Conservation (phyloP, 768 basidiomycete species). For the Lactarius sp. region DNA sequence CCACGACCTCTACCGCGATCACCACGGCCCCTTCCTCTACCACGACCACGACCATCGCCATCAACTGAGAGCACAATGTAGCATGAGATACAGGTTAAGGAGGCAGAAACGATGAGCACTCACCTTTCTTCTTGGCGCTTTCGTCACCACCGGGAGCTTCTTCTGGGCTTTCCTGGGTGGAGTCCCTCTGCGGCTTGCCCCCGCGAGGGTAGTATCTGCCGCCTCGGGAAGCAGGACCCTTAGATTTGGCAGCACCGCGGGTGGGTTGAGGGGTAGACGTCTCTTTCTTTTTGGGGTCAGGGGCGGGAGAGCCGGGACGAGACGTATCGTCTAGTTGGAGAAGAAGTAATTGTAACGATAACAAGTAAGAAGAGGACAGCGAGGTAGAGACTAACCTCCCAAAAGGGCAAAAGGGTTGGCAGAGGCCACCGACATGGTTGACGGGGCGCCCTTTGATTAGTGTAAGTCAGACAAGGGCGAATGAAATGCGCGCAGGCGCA, state of each 20-base stretch:
- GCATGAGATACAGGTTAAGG: constrained; percentile 11
- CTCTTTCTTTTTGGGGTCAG: constrained; percentile 33
- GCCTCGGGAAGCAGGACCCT: constrained; percentile 57
- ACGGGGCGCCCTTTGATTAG: constrained; percentile 51
- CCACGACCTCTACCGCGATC: constrained; percentile 57
- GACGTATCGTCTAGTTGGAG: constrained; percentile 43
- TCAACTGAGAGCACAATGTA: constrained; percentile 31
- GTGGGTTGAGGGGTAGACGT: constrained; percentile 34
- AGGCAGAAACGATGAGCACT: constrained; percentile 15
- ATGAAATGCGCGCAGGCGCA: constrained; percentile 4
- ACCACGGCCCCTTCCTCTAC: constrained; percentile 47
- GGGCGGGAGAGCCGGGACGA: constrained; percentile 40
- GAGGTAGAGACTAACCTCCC: constrained; percentile 50
- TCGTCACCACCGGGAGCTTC: constrained; percentile 36
- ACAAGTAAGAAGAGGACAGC: not conserved
- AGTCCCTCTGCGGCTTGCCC: constrained; percentile 41
- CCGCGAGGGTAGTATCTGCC: constrained; percentile 71
- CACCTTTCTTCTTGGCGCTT: constrained; percentile 33
- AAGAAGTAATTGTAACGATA: constrained; percentile 1
- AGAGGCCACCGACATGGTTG: constrained; percentile 86
- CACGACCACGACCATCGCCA: constrained; percentile 42
- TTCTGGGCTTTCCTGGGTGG: constrained; percentile 38
- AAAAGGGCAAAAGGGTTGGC: constrained; percentile 83
- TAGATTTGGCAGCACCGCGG: constrained; percentile 44
- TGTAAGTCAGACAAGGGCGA: constrained; percentile 23